Evolutionary conservation across 306 rosid genomes (phyloP).

Genomic region (Lathyrus sativus): DNA sequence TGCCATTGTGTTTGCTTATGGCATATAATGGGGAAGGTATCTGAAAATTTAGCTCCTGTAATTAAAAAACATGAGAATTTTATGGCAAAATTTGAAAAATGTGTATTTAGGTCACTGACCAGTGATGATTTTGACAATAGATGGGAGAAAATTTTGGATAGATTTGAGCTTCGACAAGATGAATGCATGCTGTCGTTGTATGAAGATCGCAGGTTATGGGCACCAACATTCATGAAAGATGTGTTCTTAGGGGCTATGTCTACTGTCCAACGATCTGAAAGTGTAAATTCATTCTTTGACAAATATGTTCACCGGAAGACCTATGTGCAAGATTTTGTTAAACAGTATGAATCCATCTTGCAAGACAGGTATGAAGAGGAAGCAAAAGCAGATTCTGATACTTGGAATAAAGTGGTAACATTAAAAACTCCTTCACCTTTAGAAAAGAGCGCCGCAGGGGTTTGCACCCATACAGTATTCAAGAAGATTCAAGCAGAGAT

Average conservation of each 20-base stretch:
- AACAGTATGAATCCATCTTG: constrained; percentile 76
- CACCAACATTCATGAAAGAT: constrained; percentile 74
- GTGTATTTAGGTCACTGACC: constrained; percentile 79
- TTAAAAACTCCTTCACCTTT: constrained; percentile 90
- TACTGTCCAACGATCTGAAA: constrained; percentile 80
- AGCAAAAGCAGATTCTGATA: constrained; percentile 96
- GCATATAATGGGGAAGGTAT: constrained; percentile 85
- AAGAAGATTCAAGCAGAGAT: constrained; percentile 95
- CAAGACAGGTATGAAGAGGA: constrained; percentile 99
- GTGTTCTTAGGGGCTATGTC: constrained; percentile 89
- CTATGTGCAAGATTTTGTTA: constrained; percentile 79
- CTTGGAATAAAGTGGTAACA: constrained; percentile 79
- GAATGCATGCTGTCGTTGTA: constrained; percentile 72
- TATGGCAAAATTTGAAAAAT: constrained; percentile 83
- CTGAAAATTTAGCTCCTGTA: constrained; percentile 77
- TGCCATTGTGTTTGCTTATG: constrained; percentile 74
- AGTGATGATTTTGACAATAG: constrained; percentile 85
- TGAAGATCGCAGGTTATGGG: constrained; percentile 90
- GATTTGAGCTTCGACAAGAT: constrained; percentile 79
- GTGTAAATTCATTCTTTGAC: constrained; percentile 89
- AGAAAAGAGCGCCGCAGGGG: constrained; percentile 86
- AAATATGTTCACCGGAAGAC: constrained; percentile 94
- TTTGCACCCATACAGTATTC: constrained; percentile 80
- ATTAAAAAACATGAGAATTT: constrained; percentile 74
- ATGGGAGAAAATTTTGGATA: constrained; percentile 78